A percentile compares a stretch with the other conserved stretches of the same genome.
Conservation (phyloP, 2,329 filamentous ascomycete genomes). For the Akanthomyces uredinophilus region DNA sequence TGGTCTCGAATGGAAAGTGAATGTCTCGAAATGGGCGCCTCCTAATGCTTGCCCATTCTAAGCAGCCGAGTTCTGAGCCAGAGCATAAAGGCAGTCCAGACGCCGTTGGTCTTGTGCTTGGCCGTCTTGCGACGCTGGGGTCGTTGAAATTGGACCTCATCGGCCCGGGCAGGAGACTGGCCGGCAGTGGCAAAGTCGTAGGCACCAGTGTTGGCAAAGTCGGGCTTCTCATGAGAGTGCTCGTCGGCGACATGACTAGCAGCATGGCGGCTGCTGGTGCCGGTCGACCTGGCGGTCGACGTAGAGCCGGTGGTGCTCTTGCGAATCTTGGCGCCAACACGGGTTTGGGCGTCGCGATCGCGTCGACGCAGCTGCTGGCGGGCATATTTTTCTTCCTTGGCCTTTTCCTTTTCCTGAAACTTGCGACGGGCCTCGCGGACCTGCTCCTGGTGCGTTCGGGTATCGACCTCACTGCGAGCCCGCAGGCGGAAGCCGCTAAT, state of each 20-base stretch:
- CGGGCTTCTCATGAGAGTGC: constrained; percentile 30
- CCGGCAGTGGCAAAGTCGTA: constrained; percentile 15
- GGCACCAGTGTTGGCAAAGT: constrained; percentile 31
- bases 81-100: constrained; percentile 59
- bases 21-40: constrained; percentile 5
- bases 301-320: constrained; percentile 34
- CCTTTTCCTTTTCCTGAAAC: constrained; percentile 56
- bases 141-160: constrained; percentile 40
- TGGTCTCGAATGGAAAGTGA: neutral
- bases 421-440: constrained; percentile 57
- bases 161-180: constrained; percentile 28
- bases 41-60: constrained; percentile 37
- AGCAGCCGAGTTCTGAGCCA: constrained; percentile 55
- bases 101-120: constrained; percentile 56
- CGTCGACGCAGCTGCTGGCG: constrained; percentile 53
- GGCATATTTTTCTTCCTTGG: constrained; percentile 58
- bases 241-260: constrained; percentile 22
- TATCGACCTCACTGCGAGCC: constrained; percentile 55
- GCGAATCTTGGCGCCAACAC: constrained; percentile 37
- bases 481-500: constrained; percentile 53
- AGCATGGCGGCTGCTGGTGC: constrained; percentile 25
- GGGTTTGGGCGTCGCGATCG: constrained; percentile 53
- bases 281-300: constrained; percentile 26
- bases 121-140: constrained; percentile 41
- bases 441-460: constrained; percentile 48